These are phyloP conservation scores for cucumber (Cucumis sativus) DNA, from an alignment of 306 rosid genomes.

Conservation along the genomic window DNA sequence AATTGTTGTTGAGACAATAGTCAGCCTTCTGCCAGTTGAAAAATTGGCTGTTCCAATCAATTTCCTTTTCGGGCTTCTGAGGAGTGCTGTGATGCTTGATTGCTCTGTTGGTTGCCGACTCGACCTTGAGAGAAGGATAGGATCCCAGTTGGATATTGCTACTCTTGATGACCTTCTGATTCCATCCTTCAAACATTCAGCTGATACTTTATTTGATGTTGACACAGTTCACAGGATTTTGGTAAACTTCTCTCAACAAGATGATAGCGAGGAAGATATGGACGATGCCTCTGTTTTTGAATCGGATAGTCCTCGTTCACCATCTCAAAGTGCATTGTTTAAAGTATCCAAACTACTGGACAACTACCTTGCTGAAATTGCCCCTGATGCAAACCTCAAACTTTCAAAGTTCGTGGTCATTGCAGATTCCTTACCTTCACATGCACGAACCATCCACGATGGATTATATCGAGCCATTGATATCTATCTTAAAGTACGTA, in stretches of 20 bases:
- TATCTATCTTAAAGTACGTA: constrained; percentile 74
- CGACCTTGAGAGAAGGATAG: constrained; percentile 91
- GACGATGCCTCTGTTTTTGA: constrained; percentile 81
- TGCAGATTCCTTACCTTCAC: constrained; percentile 83
- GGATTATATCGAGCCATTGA: constrained; percentile 88
- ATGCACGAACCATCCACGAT: constrained; percentile 79
- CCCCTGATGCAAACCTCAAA: constrained; percentile 94
- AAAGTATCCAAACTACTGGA: constrained; percentile 83
- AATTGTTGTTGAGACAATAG: constrained; percentile 75
- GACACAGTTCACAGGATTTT: constrained; percentile 95
- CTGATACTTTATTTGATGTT: constrained; percentile 89
- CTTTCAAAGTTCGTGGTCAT: constrained; percentile 74
- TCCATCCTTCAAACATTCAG: constrained; percentile 77
- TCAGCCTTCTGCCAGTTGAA: constrained; percentile 84
- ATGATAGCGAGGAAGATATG: constrained; percentile 86
- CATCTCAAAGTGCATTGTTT: constrained; percentile 68
- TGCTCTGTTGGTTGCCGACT: constrained; percentile 62
- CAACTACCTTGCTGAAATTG: constrained; percentile 91
- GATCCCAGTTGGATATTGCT: constrained; percentile 80
- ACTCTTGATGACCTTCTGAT: constrained; percentile 91
- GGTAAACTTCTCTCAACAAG: constrained; percentile 83
- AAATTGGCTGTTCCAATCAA: constrained; percentile 73
- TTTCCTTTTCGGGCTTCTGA: constrained; percentile 79
- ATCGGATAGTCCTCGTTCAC: constrained; percentile 77
- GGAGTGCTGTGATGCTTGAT: constrained; percentile 88